Evolutionary conservation across 148 eudicot genomes (phyloP).

Genomic region (Linanthus parryae): DNA sequence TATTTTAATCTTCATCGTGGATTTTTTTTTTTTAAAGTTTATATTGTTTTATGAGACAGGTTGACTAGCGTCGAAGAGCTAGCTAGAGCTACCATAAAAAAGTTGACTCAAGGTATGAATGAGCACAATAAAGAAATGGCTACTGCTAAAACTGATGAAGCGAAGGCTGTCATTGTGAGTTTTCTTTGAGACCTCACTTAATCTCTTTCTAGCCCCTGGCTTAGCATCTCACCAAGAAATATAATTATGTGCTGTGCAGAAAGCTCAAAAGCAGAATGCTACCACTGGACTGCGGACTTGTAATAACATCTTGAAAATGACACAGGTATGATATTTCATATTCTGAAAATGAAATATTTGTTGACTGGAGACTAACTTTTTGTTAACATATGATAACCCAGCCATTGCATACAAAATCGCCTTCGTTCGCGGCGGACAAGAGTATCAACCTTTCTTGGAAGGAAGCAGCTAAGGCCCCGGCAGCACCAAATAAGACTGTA

Average conservation of each 20-base stretch:
- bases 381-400: slow-evolving; percentile 27
- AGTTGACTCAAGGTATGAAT: slow-evolving; percentile 82
- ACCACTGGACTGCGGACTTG: slow-evolving; percentile 78
- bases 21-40: too few relatives aligned
- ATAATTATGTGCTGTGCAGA: slow-evolving; percentile 35
- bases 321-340: too few relatives aligned
- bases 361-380: neutral
- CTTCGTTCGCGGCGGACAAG: slow-evolving; percentile 80
- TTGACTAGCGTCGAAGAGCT: slow-evolving; percentile 78
- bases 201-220: neutral
- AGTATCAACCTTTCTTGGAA: slow-evolving; percentile 81
- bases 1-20: too few relatives aligned
- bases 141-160: slow-evolving; percentile 70
- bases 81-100: slow-evolving; percentile 69
- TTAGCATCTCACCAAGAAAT: slow-evolving; percentile 1
- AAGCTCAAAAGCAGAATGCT: slow-evolving; percentile 67
- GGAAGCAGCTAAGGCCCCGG: slow-evolving; percentile 48
- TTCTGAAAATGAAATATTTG: slow-evolving; percentile 10
- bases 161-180: slow-evolving; percentile 73
- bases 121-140: slow-evolving; percentile 75
- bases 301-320: slow-evolving; percentile 89
- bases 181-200: slow-evolving; percentile 4
- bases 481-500: slow-evolving; percentile 25
- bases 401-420: slow-evolving; percentile 78
- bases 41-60: slow-evolving; percentile 30